Conservation (phyloP, 1,284 basidiomycete genomes). For the Ustilago shanxiensis region DNA sequence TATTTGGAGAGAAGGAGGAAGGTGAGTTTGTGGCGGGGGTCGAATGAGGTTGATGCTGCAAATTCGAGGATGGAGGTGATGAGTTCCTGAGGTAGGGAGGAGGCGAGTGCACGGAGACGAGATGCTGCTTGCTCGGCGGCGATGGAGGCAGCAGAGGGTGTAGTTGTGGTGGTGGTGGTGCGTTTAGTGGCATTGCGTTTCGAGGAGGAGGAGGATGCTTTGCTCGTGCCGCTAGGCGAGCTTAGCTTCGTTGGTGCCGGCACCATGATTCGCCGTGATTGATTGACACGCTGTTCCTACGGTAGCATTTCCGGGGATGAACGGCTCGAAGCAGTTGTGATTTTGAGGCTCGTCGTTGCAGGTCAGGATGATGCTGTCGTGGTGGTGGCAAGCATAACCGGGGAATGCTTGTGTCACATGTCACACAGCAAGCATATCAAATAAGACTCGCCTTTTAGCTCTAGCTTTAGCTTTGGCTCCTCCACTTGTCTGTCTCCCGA, state of each 20-base stretch:
- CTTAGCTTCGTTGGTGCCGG: constrained; percentile 38
- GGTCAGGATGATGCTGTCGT: not conserved
- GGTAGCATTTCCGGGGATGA: constrained; percentile 1
- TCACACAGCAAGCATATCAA: constrained; percentile 1
- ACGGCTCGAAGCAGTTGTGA: not conserved
- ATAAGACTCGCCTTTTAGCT: constrained; percentile 6
- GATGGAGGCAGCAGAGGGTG: not conserved
- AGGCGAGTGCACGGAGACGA: constrained; percentile 32
- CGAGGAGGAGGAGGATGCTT: constrained; percentile 12
- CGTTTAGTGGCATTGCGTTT: constrained; percentile 11
- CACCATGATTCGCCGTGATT: constrained; percentile 21
- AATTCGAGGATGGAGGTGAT: constrained; percentile 45
- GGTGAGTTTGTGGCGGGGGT: constrained; percentile 21
- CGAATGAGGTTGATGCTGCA: constrained; percentile 23
- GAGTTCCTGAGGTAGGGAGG: constrained; percentile 46
- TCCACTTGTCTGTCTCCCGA: constrained; percentile 24
- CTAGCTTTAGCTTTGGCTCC: too few species aligned
- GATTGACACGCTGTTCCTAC: not conserved
- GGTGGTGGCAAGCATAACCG: not conserved
- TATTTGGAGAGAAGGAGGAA: constrained; percentile 47
- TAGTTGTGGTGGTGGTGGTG: constrained; percentile 6
- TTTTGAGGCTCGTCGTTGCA: too few species aligned
- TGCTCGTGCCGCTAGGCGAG: constrained; percentile 16
- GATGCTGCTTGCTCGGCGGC: constrained; percentile 18
- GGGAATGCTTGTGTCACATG: not conserved